These are phyloP conservation scores for Ustilago cynodontis DNA, from an alignment of 1,284 basidiomycete species.

Conservation along the genomic window DNA sequence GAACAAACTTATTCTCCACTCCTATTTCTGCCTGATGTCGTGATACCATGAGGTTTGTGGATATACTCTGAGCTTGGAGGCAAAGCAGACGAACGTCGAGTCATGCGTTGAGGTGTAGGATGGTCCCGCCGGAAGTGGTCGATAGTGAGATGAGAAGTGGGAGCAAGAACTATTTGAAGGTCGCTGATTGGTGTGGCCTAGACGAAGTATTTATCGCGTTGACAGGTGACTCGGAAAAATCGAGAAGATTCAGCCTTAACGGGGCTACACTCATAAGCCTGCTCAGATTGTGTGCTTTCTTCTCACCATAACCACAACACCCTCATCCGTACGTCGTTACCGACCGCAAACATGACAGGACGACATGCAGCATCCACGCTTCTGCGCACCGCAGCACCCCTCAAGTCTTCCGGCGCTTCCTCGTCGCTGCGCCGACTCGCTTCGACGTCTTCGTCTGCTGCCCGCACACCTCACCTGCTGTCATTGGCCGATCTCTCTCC, in stretches of 20 bases:
- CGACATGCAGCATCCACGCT: conserved; percentile 23
- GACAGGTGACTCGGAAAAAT: conserved; percentile 22
- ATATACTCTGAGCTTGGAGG: neutral
- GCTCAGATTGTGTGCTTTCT: neutral
- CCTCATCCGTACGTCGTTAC: neutral
- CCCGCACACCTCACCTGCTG: conserved; percentile 73
- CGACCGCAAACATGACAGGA: conserved; percentile 23
- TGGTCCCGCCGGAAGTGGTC: neutral
- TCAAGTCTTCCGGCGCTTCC: neutral
- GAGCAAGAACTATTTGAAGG: neutral
- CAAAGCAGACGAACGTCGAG: neutral
- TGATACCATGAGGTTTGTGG: neutral
- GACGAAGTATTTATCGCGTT: conserved; percentile 15
- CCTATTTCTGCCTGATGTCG: neutral
- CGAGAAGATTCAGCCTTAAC: neutral
- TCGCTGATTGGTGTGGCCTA: conserved; percentile 1
- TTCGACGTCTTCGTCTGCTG: conserved; percentile 25
- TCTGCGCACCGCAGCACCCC: conserved; percentile 9
- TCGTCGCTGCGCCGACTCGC: conserved; percentile 25
- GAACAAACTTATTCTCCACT: conserved; percentile 17
- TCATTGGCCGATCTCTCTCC: conserved; percentile 84
- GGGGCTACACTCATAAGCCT: too few relatives aligned
- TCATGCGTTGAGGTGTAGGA: neutral
- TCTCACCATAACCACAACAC: neutral
- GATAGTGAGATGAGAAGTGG: neutral